phyloP scores from a whole-genome alignment of 2,329 filamentous ascomycete species.

The Aspergillus sp. region DNA sequence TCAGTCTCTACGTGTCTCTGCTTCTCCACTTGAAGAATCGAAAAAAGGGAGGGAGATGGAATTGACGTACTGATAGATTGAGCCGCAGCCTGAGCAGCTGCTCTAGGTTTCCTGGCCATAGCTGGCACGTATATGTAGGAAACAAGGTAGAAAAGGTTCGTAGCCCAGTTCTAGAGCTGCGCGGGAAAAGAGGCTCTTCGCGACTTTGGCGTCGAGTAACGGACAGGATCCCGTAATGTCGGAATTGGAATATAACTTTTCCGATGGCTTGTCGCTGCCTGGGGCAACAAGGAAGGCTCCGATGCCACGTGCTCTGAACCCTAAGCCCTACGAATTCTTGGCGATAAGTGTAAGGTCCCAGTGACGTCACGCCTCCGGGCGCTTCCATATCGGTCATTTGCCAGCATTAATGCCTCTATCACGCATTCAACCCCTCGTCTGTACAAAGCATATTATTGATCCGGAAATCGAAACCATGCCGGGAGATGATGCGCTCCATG shows the following conservation, averaged over 20 bases:
- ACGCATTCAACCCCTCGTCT: neutral
- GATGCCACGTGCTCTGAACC: too few relatives aligned
- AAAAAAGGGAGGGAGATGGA: neutral
- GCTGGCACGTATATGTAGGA: neutral
- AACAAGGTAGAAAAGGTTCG: neutral
- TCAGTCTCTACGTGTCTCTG: slow-evolving; percentile 9
- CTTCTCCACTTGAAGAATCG: neutral
- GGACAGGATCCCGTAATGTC: too few relatives aligned
- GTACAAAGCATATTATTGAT: neutral
- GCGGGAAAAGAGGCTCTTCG: neutral
- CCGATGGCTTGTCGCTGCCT: too few relatives aligned
- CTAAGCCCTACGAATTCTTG: too few relatives aligned
- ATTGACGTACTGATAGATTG: slow-evolving; percentile 37
- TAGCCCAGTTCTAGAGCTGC: neutral
- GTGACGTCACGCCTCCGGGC: too few relatives aligned
- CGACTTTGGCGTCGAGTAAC: neutral
- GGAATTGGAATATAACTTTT: too few relatives aligned
- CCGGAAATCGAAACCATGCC: neutral
- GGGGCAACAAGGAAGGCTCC: too few relatives aligned
- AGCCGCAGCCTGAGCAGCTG: slow-evolving; percentile 42
- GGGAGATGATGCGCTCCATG: neutral
- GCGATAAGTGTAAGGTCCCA: too few relatives aligned
- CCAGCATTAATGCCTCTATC: neutral
- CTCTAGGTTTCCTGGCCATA: slow-evolving; percentile 41
- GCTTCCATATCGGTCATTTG: neutral